Evolutionary conservation across 192 early-diverging fungal genomes (phyloP).

Genomic region (Irineochytrium annulatum): DNA sequence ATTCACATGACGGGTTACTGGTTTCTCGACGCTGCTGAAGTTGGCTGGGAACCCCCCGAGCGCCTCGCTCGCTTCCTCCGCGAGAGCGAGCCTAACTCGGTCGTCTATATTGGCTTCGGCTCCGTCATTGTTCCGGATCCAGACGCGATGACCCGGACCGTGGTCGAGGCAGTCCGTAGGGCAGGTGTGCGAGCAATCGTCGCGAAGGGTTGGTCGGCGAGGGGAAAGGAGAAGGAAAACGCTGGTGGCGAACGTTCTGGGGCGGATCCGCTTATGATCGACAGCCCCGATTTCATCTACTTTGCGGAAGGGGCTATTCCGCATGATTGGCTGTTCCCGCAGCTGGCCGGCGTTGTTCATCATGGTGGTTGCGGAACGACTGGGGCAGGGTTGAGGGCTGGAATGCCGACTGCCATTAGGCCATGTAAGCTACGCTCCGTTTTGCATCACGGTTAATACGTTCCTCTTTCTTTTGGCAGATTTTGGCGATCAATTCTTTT

Average conservation of each 20-base stretch:
- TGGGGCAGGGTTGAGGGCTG: constrained; percentile 64
- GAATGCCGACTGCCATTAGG: constrained; percentile 62
- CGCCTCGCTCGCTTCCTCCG: constrained; percentile 53
- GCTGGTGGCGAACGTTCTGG: too few relatives aligned
- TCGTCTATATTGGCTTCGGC: constrained; percentile 72
- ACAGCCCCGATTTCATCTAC: constrained; percentile 45
- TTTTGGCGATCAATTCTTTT: constrained; percentile 51
- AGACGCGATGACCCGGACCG: constrained; percentile 48
- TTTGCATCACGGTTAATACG: constrained; percentile 65
- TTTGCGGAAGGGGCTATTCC: constrained; percentile 56
- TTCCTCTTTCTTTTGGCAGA: constrained; percentile 13
- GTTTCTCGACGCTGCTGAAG: constrained; percentile 67
- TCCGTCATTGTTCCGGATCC: constrained; percentile 72
- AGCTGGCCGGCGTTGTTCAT: constrained; percentile 62
- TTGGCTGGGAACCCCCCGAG: constrained; percentile 50
- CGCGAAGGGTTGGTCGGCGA: constrained; percentile 65
- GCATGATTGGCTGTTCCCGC: constrained; percentile 73
- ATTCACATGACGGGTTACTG: constrained; percentile 69
- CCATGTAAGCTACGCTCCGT: constrained; percentile 44
- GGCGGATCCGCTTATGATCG: constrained; percentile 24
- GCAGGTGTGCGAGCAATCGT: constrained; percentile 62
- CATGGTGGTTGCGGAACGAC: constrained; percentile 75
- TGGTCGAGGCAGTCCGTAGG: constrained; percentile 55
- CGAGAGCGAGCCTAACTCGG: neutral
- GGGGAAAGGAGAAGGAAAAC: constrained; percentile 19